phyloP scores from a whole-genome alignment of 495 filamentous ascomycete species.

The Xylaria intraflava region DNA sequence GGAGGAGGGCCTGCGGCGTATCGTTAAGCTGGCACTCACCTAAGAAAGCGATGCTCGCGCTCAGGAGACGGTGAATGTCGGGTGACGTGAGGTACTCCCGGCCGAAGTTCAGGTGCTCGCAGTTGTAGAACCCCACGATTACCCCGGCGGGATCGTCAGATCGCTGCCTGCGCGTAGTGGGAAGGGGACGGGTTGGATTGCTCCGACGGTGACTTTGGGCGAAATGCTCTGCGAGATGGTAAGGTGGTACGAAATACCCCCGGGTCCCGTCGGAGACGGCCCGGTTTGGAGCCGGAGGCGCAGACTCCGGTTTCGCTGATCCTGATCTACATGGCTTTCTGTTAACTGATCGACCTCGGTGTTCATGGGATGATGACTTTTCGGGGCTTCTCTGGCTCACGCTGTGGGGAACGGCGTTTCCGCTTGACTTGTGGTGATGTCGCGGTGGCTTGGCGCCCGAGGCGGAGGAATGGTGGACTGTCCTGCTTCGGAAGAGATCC shows the following conservation, averaged over 20 bases:
- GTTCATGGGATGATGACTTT: not conserved
- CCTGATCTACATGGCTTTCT: not conserved
- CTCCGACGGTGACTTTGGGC: not conserved
- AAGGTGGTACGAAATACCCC: constrained; percentile 2
- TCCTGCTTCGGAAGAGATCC: not conserved
- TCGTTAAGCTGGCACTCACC: constrained; percentile 4
- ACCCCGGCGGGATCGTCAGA: not conserved
- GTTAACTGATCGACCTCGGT: not conserved
- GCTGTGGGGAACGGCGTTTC: not conserved
- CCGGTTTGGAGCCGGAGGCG: not conserved
- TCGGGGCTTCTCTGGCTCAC: not conserved
- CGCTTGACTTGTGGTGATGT: not conserved
- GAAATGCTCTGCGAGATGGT: constrained; percentile 2
- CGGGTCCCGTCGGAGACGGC: not conserved
- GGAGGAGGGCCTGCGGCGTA: not conserved
- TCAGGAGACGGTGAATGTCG: not conserved
- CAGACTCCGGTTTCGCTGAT: not conserved
- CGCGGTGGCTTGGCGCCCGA: not conserved
- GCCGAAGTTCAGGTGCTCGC: not conserved
- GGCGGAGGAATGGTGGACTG: not conserved
- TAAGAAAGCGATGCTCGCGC: constrained; percentile 3
- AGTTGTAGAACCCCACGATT: not conserved
- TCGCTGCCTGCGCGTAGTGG: not conserved
- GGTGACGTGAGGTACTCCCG: not conserved
- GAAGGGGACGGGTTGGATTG: not conserved